Conservation (phyloP, 139 green algal genomes). For the Tetradesmus obliquus region DNA sequence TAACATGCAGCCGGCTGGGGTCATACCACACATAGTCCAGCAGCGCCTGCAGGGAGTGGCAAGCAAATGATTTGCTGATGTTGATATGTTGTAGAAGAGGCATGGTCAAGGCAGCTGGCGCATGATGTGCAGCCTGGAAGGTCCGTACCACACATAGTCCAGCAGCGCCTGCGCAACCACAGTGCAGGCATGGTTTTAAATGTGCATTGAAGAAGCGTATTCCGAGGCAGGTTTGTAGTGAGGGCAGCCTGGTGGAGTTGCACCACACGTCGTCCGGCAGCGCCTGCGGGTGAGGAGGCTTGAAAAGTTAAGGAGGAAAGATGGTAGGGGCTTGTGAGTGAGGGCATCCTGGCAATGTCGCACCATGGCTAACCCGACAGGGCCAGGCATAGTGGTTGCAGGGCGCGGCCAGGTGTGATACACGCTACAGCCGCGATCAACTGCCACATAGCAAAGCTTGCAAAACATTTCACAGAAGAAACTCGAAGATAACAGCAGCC, state of each 20-base stretch:
- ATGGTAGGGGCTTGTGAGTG: too few species aligned
- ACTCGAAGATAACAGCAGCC: background rate
- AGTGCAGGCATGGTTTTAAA: too few species aligned
- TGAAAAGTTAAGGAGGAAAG: too few species aligned
- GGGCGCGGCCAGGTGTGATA: too few species aligned
- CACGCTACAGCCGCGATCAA: too few species aligned
- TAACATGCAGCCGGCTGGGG: conserved; percentile 52
- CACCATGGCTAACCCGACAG: conserved; percentile 89
- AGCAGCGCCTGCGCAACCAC: conserved; percentile 64
- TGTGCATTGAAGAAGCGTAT: too few species aligned
- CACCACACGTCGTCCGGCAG: conserved; percentile 47
- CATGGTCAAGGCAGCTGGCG: too few species aligned
- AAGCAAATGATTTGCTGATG: background rate
- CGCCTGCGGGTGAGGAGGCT: background rate
- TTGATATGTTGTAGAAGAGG: too few species aligned
- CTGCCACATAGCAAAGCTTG: too few species aligned
- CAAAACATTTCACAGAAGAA: background rate
- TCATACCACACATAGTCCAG: conserved; percentile 51
- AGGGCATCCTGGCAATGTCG: background rate
- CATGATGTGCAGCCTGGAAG: background rate
- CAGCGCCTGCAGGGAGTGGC: conserved; percentile 2
- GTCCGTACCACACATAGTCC: conserved; percentile 83
- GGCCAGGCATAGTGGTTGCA: conserved; percentile 31
- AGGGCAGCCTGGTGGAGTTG: conserved; percentile 21
- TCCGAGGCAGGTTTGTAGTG: too few species aligned